phyloP scores from a whole-genome alignment of 805 yeast genomes.

The Candida lessepsii region DNA sequence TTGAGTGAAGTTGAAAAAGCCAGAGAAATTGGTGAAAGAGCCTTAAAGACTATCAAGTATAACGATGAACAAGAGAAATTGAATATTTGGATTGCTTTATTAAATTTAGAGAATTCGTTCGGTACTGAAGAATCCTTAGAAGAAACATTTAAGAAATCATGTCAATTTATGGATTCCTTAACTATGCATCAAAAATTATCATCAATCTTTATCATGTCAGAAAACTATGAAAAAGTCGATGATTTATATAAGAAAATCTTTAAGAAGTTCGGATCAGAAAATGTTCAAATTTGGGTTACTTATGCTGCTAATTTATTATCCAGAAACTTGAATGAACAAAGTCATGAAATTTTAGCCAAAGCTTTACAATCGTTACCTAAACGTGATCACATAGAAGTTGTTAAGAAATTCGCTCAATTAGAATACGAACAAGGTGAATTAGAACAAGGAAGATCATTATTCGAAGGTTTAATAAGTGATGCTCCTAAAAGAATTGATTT shows the following conservation, averaged over 20 bases:
- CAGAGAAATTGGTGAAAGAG: conserved; percentile 89
- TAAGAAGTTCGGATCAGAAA: conserved; percentile 69
- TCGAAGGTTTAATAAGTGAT: conserved; percentile 87
- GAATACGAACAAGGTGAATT: conserved; percentile 86
- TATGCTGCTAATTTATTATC: conserved; percentile 75
- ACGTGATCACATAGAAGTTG: conserved; percentile 73
- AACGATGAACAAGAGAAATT: conserved; percentile 91
- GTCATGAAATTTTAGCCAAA: conserved; percentile 70
- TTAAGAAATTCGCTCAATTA: conserved; percentile 82
- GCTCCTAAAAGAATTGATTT: conserved; percentile 89
- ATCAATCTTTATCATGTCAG: conserved; percentile 71
- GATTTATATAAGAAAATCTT: conserved; percentile 61
- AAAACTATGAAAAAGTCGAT: conserved; percentile 69
- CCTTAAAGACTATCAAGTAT: conserved; percentile 82
- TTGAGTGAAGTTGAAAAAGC: conserved; percentile 93
- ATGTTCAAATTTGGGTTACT: conserved; percentile 74
- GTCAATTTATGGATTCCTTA: conserved; percentile 88
- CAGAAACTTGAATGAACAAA: conserved; percentile 53
- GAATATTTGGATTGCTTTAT: conserved; percentile 93
- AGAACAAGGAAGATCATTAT: conserved; percentile 91
- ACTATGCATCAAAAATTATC: conserved; percentile 78
- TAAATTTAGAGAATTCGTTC: conserved; percentile 91
- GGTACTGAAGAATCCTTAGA: conserved; percentile 84
- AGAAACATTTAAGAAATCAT: conserved; percentile 76
- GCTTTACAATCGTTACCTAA: conserved; percentile 73